Evolutionary conservation across 1,284 basidiomycete species (phyloP).

Genomic region (Ustilago cynodontis): DNA sequence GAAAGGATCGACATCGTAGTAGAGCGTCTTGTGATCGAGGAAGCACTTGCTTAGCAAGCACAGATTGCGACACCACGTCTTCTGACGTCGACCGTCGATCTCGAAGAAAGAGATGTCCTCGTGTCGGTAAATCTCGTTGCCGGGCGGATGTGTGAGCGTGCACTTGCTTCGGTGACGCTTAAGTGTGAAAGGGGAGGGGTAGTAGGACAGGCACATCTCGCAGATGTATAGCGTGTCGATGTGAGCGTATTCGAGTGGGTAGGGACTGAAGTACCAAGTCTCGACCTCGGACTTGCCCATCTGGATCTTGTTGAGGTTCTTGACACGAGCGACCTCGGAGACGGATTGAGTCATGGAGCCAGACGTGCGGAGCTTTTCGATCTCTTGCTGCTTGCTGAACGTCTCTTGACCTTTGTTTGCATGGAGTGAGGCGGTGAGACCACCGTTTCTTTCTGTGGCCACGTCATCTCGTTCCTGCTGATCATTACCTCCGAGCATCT

Average conservation of each 20-base stretch:
- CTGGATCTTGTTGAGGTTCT: slow-evolving; percentile 96
- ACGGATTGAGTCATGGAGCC: slow-evolving; percentile 99
- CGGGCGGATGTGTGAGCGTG: slow-evolving; percentile 92
- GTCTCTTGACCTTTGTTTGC: slow-evolving; percentile 70
- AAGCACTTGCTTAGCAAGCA: slow-evolving; percentile 98
- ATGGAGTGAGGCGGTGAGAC: slow-evolving; percentile 73
- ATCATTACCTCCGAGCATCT: slow-evolving; percentile 71
- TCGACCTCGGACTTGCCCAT: slow-evolving; percentile 97
- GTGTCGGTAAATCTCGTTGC: slow-evolving; percentile 98
- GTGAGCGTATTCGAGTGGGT: slow-evolving; percentile 97
- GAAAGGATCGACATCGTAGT: slow-evolving; percentile 99
- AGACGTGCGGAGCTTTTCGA: slow-evolving; percentile 95
- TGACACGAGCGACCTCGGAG: slow-evolving; percentile 95
- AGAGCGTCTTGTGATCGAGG: slow-evolving; percentile 98
- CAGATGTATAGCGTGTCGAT: slow-evolving; percentile 95
- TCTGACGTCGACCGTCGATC: slow-evolving; percentile 94
- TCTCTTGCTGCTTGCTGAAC: slow-evolving; percentile 95
- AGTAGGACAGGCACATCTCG: slow-evolving; percentile 83
- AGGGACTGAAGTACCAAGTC: slow-evolving; percentile 99
- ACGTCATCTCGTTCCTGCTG: slow-evolving; percentile 59
- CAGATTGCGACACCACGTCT: slow-evolving; percentile 96
- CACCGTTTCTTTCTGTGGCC: slow-evolving; percentile 49
- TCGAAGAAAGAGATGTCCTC: slow-evolving; percentile 98
- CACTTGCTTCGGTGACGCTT: slow-evolving; percentile 88
- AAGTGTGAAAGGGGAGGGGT: slow-evolving; percentile 54